phyloP scores from a whole-genome alignment of 768 basidiomycete species.

The Psilocybe subaeruginosa region DNA sequence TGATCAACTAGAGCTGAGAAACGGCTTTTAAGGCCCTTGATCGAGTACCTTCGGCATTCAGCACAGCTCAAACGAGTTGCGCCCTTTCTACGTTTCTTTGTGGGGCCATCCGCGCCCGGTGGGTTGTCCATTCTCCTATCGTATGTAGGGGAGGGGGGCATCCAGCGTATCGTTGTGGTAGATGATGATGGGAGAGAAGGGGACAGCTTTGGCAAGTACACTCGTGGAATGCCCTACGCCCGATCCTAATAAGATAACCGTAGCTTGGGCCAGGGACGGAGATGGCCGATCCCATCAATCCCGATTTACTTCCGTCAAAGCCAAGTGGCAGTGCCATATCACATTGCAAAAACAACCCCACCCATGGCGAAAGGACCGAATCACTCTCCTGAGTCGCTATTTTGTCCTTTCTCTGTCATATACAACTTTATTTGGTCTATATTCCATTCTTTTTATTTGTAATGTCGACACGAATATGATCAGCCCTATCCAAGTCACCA shows the following conservation, averaged over 20 bases:
- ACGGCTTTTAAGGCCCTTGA: neutral
- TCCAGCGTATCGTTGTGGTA: constrained; percentile 25
- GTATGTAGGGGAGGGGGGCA: constrained; percentile 37
- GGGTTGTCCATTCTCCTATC: constrained; percentile 29
- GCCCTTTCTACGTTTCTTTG: constrained; percentile 68
- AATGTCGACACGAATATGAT: neutral
- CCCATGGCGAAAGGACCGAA: neutral
- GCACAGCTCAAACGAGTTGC: constrained; percentile 80
- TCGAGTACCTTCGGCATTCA: constrained; percentile 69
- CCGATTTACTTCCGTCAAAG: constrained; percentile 22
- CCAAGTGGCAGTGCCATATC: constrained; percentile 22
- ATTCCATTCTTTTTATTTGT: neutral
- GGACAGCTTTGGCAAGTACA: constrained; percentile 11
- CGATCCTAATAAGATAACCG: constrained; percentile 26
- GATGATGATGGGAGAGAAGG: constrained; percentile 30
- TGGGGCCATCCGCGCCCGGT: constrained; percentile 29
- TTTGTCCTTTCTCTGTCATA: neutral
- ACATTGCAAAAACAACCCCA: neutral
- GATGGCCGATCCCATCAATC: constrained; percentile 22
- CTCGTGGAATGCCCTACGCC: constrained; percentile 16
- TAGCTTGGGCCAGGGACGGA: constrained; percentile 19
- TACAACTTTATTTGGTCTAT: too few species aligned
- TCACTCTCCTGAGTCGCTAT: neutral
- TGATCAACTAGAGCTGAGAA: neutral
- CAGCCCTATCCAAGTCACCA: neutral